Evolutionary conservation across 2,329 filamentous ascomycete species (phyloP).

Genomic region (Trichocomaceae sp.): DNA sequence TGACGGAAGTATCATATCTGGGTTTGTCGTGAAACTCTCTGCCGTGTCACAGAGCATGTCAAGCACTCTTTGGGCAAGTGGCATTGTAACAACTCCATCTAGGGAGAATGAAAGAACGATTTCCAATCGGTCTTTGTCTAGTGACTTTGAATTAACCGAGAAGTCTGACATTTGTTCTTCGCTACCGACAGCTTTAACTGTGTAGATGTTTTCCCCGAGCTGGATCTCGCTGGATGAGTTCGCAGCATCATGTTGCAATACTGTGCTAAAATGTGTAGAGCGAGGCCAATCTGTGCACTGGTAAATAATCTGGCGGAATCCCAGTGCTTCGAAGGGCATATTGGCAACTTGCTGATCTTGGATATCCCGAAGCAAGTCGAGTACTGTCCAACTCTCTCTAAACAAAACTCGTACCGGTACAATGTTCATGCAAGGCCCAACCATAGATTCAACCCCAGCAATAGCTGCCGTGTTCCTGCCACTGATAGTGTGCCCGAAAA

Average conservation of each 20-base stretch:
- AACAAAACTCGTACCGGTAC: conserved; percentile 58
- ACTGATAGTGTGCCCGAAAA: conserved; percentile 61
- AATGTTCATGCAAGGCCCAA: conserved; percentile 63
- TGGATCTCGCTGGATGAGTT: conserved; percentile 31
- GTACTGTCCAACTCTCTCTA: conserved; percentile 43
- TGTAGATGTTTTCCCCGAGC: conserved; percentile 34
- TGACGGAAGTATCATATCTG: conserved; percentile 28
- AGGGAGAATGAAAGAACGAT: conserved; percentile 34
- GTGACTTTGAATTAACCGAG: conserved; percentile 33
- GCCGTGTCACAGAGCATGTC: conserved; percentile 37
- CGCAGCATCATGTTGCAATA: conserved; percentile 36
- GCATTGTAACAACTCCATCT: conserved; percentile 28
- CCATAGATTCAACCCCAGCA: conserved; percentile 47
- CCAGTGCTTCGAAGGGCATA: conserved; percentile 51
- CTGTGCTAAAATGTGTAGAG: conserved; percentile 36
- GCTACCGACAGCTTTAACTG: conserved; percentile 33
- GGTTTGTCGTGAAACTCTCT: conserved; percentile 31
- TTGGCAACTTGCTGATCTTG: conserved; percentile 54
- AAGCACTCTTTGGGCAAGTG: conserved; percentile 31
- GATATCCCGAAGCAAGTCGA: conserved; percentile 48
- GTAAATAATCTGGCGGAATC: conserved; percentile 48
- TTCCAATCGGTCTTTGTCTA: conserved; percentile 27
- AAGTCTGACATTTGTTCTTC: conserved; percentile 37
- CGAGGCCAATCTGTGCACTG: conserved; percentile 38
- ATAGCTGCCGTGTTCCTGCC: conserved; percentile 56